Percentiles rank a stretch among this genome's conserved stretches.
Evolutionary conservation across 139 green algal genomes (phyloP).

Genomic region (Coelastrella sp.): DNA sequence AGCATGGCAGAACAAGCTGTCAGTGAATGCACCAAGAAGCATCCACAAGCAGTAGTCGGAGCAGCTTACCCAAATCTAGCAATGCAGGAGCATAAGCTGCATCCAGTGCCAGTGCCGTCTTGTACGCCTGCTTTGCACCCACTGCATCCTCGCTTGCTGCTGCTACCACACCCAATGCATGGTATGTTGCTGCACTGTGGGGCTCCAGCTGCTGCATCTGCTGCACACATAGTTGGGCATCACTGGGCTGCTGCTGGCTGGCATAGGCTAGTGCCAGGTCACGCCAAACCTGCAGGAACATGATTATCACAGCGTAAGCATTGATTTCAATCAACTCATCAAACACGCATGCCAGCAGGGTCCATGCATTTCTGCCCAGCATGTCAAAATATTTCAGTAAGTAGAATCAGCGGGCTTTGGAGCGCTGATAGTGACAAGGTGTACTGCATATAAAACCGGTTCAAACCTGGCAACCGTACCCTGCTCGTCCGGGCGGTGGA

Average conservation of each 20-base stretch:
- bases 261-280: slow-evolving; percentile 40
- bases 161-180: slow-evolving; percentile 37
- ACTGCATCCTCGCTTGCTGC: not conserved
- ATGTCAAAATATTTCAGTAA: too few species aligned
- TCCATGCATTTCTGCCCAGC: too few species aligned
- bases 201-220: slow-evolving; percentile 32
- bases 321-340: not conserved
- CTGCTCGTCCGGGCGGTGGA: too few species aligned
- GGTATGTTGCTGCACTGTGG: slow-evolving; percentile 34
- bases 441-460: too few species aligned
- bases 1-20: too few species aligned
- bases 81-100: slow-evolving; percentile 37
- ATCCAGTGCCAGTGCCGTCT: slow-evolving; percentile 39
- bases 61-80: slow-evolving; percentile 27
- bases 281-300: slow-evolving; percentile 31
- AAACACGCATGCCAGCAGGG: too few species aligned
- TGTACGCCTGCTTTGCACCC: slow-evolving; percentile 39
- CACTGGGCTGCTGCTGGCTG: slow-evolving; percentile 35
- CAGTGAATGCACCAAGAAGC: not conserved
- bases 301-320: not conserved
- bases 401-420: too few species aligned
- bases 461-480: too few species aligned
- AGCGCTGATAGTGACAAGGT: too few species aligned
- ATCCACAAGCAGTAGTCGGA: not conserved
- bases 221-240: slow-evolving; percentile 38